These are phyloP conservation scores for Skeletonema potamos DNA, from an alignment of 108 stramenopile species.

Conservation along the genomic window DNA sequence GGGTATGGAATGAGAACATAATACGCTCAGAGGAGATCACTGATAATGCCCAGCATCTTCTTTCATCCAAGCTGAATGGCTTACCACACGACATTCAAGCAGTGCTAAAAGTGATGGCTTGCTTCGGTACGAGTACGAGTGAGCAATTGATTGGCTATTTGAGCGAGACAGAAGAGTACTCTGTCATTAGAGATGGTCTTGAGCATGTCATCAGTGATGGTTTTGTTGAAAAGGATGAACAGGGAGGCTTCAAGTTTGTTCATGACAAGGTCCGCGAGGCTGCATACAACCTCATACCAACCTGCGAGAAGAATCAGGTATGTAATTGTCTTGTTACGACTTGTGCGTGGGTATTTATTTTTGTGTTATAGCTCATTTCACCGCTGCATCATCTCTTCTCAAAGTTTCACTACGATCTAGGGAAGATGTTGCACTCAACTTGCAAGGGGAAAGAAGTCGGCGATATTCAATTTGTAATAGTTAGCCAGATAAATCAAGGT, in stretches of 20 bases:
- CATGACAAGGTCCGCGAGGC: conserved; percentile 61
- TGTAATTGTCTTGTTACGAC: not conserved
- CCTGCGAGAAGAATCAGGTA: conserved; percentile 12
- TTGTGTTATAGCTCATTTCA: not conserved
- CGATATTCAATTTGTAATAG: not conserved
- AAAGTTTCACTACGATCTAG: conserved; percentile 6
- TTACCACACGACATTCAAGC: conserved; percentile 13
- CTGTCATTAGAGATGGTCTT: not conserved
- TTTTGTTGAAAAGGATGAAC: conserved; percentile 16
- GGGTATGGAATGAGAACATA: conserved; percentile 28
- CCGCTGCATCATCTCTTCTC: not conserved
- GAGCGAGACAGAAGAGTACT: not conserved
- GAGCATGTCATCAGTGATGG: conserved; percentile 11
- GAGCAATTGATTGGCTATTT: not conserved
- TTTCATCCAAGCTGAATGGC: conserved; percentile 31
- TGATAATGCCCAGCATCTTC: conserved; percentile 44
- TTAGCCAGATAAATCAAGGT: conserved; percentile 1
- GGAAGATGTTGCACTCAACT: not conserved
- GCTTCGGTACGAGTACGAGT: conserved; percentile 34
- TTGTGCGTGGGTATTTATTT: not conserved
- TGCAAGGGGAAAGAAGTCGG: not conserved
- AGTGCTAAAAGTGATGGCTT: conserved; percentile 32
- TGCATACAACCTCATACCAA: conserved; percentile 39
- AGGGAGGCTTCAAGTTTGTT: conserved; percentile 27
- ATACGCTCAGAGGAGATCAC: conserved; percentile 27